These are phyloP conservation scores for Pseudocohnilembus persalinus DNA, from an alignment of 169 alveolate genomes.

Conservation along the genomic window DNA sequence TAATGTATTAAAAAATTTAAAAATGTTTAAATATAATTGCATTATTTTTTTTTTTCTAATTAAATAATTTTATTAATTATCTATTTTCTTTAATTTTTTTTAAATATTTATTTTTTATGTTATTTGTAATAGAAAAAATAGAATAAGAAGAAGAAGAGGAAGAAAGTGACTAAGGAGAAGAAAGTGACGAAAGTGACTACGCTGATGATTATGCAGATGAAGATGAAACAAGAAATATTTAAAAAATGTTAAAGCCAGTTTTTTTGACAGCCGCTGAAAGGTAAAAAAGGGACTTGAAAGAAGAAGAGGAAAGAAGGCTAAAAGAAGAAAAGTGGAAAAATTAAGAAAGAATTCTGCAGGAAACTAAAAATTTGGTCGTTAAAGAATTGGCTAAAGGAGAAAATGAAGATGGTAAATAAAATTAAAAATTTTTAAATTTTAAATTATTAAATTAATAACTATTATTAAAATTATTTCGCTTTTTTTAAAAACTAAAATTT, in stretches of 20 bases:
- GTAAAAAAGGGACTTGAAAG: slow-evolving; percentile 25
- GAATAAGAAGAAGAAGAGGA: slow-evolving; percentile 40
- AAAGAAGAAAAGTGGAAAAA: slow-evolving; percentile 39
- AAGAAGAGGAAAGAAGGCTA: slow-evolving; percentile 22
- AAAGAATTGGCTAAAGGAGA: slow-evolving; percentile 9
- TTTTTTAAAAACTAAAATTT: neutral
- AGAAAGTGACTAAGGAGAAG: slow-evolving; percentile 54
- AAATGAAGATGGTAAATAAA: neutral
- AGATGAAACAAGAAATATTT: slow-evolving; percentile 28
- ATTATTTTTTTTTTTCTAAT: too few relatives aligned
- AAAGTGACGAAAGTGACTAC: slow-evolving; percentile 54
- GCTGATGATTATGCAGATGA: slow-evolving; percentile 39
- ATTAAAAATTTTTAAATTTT: neutral
- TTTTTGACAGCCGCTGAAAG: slow-evolving; percentile 33
- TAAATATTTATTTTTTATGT: too few relatives aligned
- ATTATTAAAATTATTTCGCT: too few relatives aligned
- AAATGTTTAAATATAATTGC: too few relatives aligned
- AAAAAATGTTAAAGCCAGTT: slow-evolving; percentile 29
- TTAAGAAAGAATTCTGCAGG: slow-evolving; percentile 33
- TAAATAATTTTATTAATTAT: too few relatives aligned
- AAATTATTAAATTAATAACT: too few relatives aligned
- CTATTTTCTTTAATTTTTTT: too few relatives aligned
- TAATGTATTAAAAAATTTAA: too few relatives aligned
- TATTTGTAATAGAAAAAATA: too few relatives aligned
- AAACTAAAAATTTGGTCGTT: slow-evolving; percentile 23